Conservation (phyloP, 2,329 filamentous ascomycete genomes). For the Cercospora zeina region DNA sequence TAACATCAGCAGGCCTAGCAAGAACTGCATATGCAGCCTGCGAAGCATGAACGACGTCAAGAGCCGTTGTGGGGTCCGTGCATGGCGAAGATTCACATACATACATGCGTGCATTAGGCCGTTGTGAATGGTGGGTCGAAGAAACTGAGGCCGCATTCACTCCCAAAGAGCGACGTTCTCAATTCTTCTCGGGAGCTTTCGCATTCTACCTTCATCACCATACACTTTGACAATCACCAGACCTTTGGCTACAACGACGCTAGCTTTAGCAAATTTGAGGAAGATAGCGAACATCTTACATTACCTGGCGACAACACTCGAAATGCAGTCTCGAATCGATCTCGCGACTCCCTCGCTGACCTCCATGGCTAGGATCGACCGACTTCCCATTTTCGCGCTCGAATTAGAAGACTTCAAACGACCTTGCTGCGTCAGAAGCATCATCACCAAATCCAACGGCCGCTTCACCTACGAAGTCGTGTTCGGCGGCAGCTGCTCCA, state of each 20-base stretch:
- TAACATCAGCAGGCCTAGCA: no score
- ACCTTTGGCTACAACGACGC: neutral
- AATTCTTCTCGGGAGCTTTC: neutral
- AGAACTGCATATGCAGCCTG: neutral
- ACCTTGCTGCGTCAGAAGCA: neutral
- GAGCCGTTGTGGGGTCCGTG: neutral
- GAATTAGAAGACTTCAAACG: neutral
- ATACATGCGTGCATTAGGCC: neutral
- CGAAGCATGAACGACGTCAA: neutral
- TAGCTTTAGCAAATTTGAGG: neutral
- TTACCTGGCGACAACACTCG: neutral
- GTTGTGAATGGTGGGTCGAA: neutral
- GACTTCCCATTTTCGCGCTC: neutral
- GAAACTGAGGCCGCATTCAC: neutral
- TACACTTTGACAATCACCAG: neutral
- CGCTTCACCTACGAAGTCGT: slow-evolving; percentile 4
- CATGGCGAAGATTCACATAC: neutral
- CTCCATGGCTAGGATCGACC: neutral
- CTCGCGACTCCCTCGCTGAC: neutral
- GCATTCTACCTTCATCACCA: neutral
- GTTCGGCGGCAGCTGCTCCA: slow-evolving; percentile 30
- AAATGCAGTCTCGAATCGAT: neutral
- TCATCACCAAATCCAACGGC: neutral
- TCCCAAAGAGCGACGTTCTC: neutral
- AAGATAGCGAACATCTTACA: neutral